A percentile compares a stretch with the other conserved stretches of the same genome.
Evolutionary conservation across 2,329 filamentous ascomycete species (phyloP).

Genomic region (Cryphonectria parasitica): DNA sequence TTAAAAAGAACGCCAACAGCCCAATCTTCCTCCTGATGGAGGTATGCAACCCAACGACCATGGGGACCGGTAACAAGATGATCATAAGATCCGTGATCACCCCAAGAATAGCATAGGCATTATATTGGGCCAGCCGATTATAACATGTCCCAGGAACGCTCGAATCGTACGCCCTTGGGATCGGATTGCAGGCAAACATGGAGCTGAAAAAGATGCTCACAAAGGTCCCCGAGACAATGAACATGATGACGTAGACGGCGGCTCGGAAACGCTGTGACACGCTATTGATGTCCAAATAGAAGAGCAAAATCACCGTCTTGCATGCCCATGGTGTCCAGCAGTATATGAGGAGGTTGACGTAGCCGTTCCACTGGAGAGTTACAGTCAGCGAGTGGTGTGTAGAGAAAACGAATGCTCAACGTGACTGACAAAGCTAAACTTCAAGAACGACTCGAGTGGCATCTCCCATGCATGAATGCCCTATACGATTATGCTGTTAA

Average conservation of each 20-base stretch:
- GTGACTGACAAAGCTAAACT: not conserved
- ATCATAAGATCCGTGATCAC: slow-evolving; percentile 4
- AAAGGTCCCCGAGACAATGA: not conserved
- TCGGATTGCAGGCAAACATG: not conserved
- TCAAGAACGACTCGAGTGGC: not conserved
- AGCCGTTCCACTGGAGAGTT: not conserved
- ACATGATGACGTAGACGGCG: not conserved
- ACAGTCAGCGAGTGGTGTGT: not conserved
- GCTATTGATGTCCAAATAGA: slow-evolving; percentile 2
- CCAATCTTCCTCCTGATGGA: not conserved
- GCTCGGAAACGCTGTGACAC: not conserved
- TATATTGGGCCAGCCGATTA: not conserved
- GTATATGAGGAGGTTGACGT: slow-evolving; percentile 7
- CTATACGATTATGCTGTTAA: not conserved
- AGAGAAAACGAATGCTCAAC: not conserved
- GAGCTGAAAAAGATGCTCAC: slow-evolving; percentile 5
- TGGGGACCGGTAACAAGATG: not conserved
- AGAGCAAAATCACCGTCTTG: not conserved
- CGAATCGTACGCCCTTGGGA: not conserved
- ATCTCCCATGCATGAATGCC: slow-evolving; percentile 1
- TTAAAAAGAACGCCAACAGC: not conserved
- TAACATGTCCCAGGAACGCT: not conserved
- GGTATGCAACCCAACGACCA: not conserved
- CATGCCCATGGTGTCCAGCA: slow-evolving; percentile 1
- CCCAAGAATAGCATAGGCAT: not conserved